These are phyloP conservation scores for Lepidium campestre DNA, from an alignment of 441 rosid species.

Conservation along the genomic window DNA sequence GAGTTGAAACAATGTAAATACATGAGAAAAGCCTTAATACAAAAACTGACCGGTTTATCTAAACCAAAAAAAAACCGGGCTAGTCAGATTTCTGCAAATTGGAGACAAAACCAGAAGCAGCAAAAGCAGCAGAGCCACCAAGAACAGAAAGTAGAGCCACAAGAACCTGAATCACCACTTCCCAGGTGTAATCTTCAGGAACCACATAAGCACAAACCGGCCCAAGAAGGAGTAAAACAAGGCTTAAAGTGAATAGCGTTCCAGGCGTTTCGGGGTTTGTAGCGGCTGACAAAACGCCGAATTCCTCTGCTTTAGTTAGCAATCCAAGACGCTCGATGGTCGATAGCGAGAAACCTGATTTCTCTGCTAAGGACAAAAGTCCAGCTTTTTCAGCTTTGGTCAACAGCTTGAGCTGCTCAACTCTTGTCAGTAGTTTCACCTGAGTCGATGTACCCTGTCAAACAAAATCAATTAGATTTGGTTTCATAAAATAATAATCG, in stretches of 20 bases:
- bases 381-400: constrained; percentile 90
- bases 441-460: constrained; percentile 36
- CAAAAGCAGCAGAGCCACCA: constrained; percentile 91
- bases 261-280: constrained; percentile 73
- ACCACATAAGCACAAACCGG: constrained; percentile 67
- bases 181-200: constrained; percentile 70
- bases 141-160: constrained; percentile 50
- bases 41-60: constrained; percentile 6
- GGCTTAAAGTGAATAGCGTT: constrained; percentile 51
- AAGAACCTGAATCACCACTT: constrained; percentile 50
- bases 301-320: constrained; percentile 82
- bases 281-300: constrained; percentile 82
- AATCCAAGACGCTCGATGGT: constrained; percentile 84
- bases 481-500: background rate
- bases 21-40: background rate
- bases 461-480: background rate
- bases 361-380: constrained; percentile 78
- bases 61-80: background rate
- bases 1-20: background rate
- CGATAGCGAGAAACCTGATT: constrained; percentile 71
- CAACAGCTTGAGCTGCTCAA: constrained; percentile 78
- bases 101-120: constrained; percentile 71
- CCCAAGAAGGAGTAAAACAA: constrained; percentile 64
- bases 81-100: constrained; percentile 73
- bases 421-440: constrained; percentile 75